Evolutionary conservation across 768 basidiomycete species (phyloP).

Genomic region (Lactarius psammicola): DNA sequence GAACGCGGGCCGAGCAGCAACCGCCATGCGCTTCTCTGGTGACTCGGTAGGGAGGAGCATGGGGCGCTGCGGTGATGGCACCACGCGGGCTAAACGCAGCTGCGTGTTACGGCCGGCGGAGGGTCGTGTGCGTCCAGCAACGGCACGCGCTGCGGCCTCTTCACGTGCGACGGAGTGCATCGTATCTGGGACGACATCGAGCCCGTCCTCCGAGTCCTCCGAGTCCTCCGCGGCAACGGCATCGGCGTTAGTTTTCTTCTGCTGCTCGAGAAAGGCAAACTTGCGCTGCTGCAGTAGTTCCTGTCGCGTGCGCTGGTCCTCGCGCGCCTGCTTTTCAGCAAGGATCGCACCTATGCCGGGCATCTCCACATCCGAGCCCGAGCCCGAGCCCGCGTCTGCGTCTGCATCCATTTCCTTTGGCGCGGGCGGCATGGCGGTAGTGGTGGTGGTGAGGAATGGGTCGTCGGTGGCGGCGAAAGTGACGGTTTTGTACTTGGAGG

Average conservation of each 20-base stretch:
- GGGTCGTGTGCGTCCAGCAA: conserved; percentile 31
- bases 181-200: conserved; percentile 48
- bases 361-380: conserved; percentile 35
- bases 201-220: conserved; percentile 53
- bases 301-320: conserved; percentile 29
- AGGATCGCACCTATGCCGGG: conserved; percentile 37
- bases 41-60: conserved; percentile 5
- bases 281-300: conserved; percentile 42
- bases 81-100: conserved; percentile 27
- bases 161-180: conserved; percentile 46
- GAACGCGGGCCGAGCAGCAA: conserved; percentile 21
- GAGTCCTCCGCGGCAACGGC: conserved; percentile 6
- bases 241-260: conserved; percentile 12
- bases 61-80: conserved; percentile 11
- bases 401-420: not conserved
- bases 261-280: conserved; percentile 35
- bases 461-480: not conserved
- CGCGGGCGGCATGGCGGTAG: not conserved
- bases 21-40: conserved; percentile 20
- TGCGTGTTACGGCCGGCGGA: conserved; percentile 33
- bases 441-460: conserved; percentile 21
- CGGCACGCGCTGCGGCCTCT: conserved; percentile 42
- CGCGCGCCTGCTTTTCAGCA: conserved; percentile 23
- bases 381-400: conserved; percentile 10
- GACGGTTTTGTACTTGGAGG: conserved; percentile 14